Evolutionary conservation across 164 flowering plant genomes (phyloP).

Genomic region (Aristolochia contorta): DNA sequence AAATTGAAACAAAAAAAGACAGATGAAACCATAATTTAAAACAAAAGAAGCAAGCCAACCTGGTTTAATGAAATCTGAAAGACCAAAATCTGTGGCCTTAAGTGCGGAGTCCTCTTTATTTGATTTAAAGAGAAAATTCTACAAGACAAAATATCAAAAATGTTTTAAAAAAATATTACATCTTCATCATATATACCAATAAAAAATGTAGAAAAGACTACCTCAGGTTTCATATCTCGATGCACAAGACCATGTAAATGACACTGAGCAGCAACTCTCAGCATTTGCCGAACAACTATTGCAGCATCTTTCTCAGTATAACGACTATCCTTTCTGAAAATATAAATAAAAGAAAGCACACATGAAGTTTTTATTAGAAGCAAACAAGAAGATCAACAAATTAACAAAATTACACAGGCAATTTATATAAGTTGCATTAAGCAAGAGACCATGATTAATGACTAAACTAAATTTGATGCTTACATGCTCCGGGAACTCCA

Average conservation of each 20-base stretch:
- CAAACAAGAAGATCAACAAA: too few species aligned
- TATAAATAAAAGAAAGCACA: slow-evolving; percentile 4
- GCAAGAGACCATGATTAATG: too few species aligned
- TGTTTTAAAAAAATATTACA: neutral
- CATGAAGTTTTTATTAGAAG: neutral
- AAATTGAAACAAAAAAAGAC: neutral
- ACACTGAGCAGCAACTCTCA: slow-evolving; percentile 94
- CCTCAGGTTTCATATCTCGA: slow-evolving; percentile 99
- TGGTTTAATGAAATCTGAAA: slow-evolving; percentile 93
- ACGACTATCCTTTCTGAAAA: slow-evolving; percentile 82
- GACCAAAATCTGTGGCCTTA: slow-evolving; percentile 83
- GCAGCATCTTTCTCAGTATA: slow-evolving; percentile 97
- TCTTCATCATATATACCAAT: neutral
- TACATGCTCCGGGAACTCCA: too few species aligned
- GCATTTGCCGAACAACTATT: slow-evolving; percentile 90
- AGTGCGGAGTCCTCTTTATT: slow-evolving; percentile 57
- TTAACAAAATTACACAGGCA: too few species aligned
- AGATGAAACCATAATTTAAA: neutral
- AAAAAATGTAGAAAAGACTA: slow-evolving; percentile 16
- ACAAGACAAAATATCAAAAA: slow-evolving; percentile 15
- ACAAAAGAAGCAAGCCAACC: slow-evolving; percentile 28
- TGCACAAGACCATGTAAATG: slow-evolving; percentile 96
- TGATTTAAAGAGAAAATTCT: slow-evolving; percentile 97
- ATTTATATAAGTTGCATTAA: too few species aligned
- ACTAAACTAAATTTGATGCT: too few species aligned